Evolutionary conservation across 208 protist genomes (phyloP), one percentile per base, ranked within the genome.

Genomic region (Strigomonas oncopelti): DNA sequence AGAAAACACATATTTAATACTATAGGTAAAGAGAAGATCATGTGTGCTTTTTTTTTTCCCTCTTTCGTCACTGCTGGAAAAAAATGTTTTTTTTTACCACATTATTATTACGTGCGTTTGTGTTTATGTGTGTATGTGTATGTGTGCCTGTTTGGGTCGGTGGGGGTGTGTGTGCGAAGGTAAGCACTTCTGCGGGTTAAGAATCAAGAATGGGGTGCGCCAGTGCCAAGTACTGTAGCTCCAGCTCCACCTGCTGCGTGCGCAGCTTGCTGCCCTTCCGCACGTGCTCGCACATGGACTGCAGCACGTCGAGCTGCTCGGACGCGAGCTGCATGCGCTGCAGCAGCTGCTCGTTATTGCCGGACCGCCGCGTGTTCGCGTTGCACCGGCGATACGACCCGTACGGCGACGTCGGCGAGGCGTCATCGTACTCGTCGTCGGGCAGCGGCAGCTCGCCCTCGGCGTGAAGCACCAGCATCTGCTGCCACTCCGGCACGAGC

Each of bases 401-500:
- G 51, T 29, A 22, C 38, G 38, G 31, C 20, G 29, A 28, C 5
- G 57, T 61, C 20, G 32, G 32, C 9, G 28, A 52, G 55, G 84
- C 83, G 65, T 91, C 83, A 46, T 87, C 78, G 75, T 91, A 93
- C 75, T 93, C 85, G 52, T 90, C 83, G 46, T 93, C 88, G 0
- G 81, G 78, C 53, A 91, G 52, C 18, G 82, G 84, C 53, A 93
- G 77, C 51, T 90, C 72, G 13, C 84, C 84, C 58, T 93, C 88
- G 28, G 89, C 85, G 24, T 74, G 52, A 24, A 65, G 25, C 25
- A 87, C 80, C 11, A 93, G 65, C 45, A 78, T 70, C 61, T 80
- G 77, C 79, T 93, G 88, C 75, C 84, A 87, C 78, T 90, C 88
- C n/a, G 88, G 83, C 24, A 93, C 78, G 29, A 93, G 81, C 53